A percentile compares a stretch with the other conserved stretches of the same genome.
Conservation (phyloP, 2,329 filamentous ascomycete genomes). For the Zopfia rhizophila region DNA sequence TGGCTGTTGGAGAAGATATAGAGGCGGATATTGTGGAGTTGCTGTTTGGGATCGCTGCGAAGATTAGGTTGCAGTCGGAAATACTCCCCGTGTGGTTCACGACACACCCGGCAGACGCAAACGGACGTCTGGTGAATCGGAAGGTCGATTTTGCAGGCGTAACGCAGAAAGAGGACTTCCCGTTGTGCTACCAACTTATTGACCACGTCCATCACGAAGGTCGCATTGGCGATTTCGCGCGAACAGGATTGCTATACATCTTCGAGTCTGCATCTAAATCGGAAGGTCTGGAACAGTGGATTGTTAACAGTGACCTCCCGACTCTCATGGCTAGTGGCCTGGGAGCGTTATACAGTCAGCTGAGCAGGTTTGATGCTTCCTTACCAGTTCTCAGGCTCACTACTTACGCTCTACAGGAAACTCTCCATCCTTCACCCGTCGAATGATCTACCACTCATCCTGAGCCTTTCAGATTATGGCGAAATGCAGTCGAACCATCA, state of each 20-base stretch:
- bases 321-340: slow-evolving; percentile 97
- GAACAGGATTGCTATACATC: slow-evolving; percentile 93
- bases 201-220: slow-evolving; percentile 98
- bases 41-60: slow-evolving; percentile 94
- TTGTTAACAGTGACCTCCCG: slow-evolving; percentile 94
- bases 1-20: slow-evolving; percentile 79
- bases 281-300: slow-evolving; percentile 87
- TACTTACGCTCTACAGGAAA: slow-evolving; percentile 64
- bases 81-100: slow-evolving; percentile 95
- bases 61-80: slow-evolving; percentile 88
- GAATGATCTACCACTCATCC: slow-evolving; percentile 80
- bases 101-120: slow-evolving; percentile 54
- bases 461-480: slow-evolving; percentile 89
- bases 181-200: slow-evolving; percentile 92
- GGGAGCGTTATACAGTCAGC: slow-evolving; percentile 78
- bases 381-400: not conserved
- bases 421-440: slow-evolving; percentile 81
- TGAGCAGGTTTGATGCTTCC: slow-evolving; percentile 64
- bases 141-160: slow-evolving; percentile 81
- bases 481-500: slow-evolving; percentile 72
- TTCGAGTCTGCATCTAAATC: slow-evolving; percentile 92
- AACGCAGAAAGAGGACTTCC: slow-evolving; percentile 90
- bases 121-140: slow-evolving; percentile 57
- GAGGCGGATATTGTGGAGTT: slow-evolving; percentile 92
- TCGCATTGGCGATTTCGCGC: slow-evolving; percentile 92